These are phyloP conservation scores for Fremontodendron californicum DNA, from an alignment of 345 rosid species.

Conservation along the genomic window DNA sequence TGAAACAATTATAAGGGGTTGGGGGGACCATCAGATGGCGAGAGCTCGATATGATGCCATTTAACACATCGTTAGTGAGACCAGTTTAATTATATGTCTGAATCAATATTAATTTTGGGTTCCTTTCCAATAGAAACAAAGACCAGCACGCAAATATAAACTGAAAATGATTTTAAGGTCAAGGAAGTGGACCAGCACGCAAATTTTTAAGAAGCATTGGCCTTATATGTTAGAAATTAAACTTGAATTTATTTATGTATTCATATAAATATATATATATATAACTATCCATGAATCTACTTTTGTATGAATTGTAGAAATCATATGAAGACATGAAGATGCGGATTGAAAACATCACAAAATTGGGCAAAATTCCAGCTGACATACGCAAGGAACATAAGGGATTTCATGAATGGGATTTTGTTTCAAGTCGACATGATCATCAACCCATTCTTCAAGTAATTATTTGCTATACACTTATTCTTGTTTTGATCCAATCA, in stretches of 20 bases:
- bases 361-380: not conserved
- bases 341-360: not conserved
- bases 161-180: not conserved
- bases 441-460: not conserved
- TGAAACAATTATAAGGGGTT: not conserved
- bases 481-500: not conserved
- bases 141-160: not conserved
- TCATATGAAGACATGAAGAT: not conserved
- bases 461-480: not conserved
- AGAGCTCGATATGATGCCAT: too few species aligned
- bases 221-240: too few species aligned
- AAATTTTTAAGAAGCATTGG: not conserved
- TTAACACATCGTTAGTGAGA: too few species aligned
- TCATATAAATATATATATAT: too few species aligned
- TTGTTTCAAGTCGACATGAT: not conserved
- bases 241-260: too few species aligned
- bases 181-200: not conserved
- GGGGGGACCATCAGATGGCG: not conserved
- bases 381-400: not conserved
- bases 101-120: not conserved
- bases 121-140: not conserved
- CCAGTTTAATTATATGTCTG: not conserved
- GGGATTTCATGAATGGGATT: not conserved
- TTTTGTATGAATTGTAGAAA: not conserved
- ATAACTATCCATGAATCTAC: too few species aligned